Conservation (phyloP, 768 basidiomycete species). For the Lepiota brunneoincarnata region DNA sequence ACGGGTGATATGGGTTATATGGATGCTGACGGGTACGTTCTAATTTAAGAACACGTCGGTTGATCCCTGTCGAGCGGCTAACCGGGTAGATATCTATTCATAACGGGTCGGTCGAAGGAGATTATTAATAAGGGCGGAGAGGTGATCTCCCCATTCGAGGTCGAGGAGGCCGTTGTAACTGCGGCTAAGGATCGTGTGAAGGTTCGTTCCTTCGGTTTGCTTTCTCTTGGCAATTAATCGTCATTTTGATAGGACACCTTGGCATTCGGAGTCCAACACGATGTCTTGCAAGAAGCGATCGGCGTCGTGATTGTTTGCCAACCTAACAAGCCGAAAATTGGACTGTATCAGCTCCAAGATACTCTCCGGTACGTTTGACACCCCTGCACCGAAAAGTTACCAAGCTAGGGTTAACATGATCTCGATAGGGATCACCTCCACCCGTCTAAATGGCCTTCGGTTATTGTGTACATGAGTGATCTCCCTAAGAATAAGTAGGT, state of each 20-base stretch:
- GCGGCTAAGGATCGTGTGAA: constrained; percentile 39
- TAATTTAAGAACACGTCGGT: neutral
- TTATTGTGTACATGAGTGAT: constrained; percentile 44
- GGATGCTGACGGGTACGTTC: constrained; percentile 39
- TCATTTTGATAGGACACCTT: constrained; percentile 27
- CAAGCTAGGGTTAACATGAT: neutral
- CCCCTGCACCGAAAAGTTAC: neutral
- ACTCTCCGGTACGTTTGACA: constrained; percentile 29
- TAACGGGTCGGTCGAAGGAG: constrained; percentile 60
- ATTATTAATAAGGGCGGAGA: constrained; percentile 61
- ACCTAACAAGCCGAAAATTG: constrained; percentile 31
- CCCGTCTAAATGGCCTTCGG: constrained; percentile 49
- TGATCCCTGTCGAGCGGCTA: neutral
- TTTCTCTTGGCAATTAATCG: neutral
- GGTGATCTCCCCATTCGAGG: constrained; percentile 58
- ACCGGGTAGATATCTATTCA: constrained; percentile 34
- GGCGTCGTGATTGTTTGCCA: constrained; percentile 40
- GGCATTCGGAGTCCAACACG: constrained; percentile 45
- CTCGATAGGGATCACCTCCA: constrained; percentile 37
- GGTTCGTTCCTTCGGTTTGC: constrained; percentile 19
- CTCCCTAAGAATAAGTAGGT: constrained; percentile 42
- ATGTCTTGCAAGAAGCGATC: constrained; percentile 45
- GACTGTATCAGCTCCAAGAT: constrained; percentile 40
- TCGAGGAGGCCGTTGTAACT: constrained; percentile 52
- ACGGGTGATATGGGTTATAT: constrained; percentile 46